phyloP scores from a whole-genome alignment of 2,329 filamentous ascomycete genomes.

The Biscogniauxia marginata region DNA sequence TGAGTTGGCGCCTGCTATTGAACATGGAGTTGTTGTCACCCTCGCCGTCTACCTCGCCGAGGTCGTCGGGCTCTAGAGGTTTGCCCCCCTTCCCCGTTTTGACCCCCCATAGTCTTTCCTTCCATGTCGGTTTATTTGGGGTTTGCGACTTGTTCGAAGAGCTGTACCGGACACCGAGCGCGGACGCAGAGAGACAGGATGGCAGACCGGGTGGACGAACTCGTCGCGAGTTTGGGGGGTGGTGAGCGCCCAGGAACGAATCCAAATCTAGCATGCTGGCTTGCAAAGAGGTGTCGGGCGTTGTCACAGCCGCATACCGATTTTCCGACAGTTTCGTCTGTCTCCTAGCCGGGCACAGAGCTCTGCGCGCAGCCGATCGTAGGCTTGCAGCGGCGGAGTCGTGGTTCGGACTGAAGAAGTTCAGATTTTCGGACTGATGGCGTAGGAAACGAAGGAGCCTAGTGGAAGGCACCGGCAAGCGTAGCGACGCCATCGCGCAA shows the following conservation, averaged over 20 bases:
- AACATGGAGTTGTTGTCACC: conserved; percentile 61
- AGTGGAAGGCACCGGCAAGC: conserved; percentile 49
- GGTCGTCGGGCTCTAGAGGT: conserved; percentile 55
- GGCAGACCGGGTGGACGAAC: conserved; percentile 9
- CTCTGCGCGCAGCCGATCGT: conserved; percentile 13
- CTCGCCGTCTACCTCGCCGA: conserved; percentile 59
- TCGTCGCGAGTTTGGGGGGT: conserved; percentile 6
- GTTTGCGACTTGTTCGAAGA: conserved; percentile 28
- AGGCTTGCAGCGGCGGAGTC: conserved; percentile 4
- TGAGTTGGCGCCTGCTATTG: conserved; percentile 66
- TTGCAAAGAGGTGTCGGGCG: conserved; percentile 16
- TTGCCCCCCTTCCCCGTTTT: conserved; percentile 37
- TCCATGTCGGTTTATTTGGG: conserved; percentile 40
- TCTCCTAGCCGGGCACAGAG: conserved; percentile 26
- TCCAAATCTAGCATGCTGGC: conserved; percentile 25
- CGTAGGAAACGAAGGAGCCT: conserved; percentile 70
- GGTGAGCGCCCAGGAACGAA: conserved; percentile 18
- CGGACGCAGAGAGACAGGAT: conserved; percentile 13
- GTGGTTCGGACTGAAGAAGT: conserved; percentile 47
- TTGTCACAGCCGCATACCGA: background rate
- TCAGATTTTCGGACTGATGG: conserved; percentile 62
- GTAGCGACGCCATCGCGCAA: conserved; percentile 45
- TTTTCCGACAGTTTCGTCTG: conserved; percentile 25
- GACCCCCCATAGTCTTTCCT: conserved; percentile 49
- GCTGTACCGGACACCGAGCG: conserved; percentile 25